Base-by-base conservation (phyloP, 768 basidiomycete species). In the Macrolepiota fuliginosa region DNA sequence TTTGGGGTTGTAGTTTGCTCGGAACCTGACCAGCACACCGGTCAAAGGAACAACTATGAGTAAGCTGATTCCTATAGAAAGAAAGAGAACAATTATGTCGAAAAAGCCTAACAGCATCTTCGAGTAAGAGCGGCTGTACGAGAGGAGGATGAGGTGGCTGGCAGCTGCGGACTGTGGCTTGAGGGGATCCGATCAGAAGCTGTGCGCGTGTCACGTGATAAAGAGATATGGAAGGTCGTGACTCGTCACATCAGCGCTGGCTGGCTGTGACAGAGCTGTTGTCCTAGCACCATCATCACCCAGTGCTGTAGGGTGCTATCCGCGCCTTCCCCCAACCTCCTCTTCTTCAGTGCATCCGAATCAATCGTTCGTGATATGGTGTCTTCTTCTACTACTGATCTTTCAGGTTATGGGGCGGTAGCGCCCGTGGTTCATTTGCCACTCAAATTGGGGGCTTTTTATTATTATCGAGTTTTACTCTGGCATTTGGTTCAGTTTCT, bases 1-100 rank as follows among this genome's bases (percentile, higher is more conserved):
- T 72, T 89, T 90, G 2, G 92, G 92, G 68, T 90, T 91, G 77
- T 90, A 94, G 70, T 94, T 92, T 32, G 90, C 90, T 73, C 92
- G 81, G 70, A 90, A 86, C 51, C 91, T 82, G 7, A 93, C 87
- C 10, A 92, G 78, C 12, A 87, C 79, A 3, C 91, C 91, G 7
- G 84, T 80, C 12, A 91, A 73, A 11, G 86, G 84, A 4, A 91
- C 83, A 17, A 84, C 74, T 27, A 89, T 70, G 37, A 75, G 78
- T n/a, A 91, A 72, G 37, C 83, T 85, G 37, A 88, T 47, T 24
- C 75, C 73, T 27, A 85, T 67, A 22, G 86, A 82, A 10, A 78
- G 64, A 17, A 83, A 57, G 4, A 86, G 68, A 11, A 84, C 56
- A 6, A 80, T 46, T 10, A 76, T 61, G 3, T 82, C 78, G 11